Evolutionary conservation across 2,329 filamentous ascomycete genomes (phyloP), one percentile per base, ranked within the genome.

Genomic region (Cytospora paraplurivora): DNA sequence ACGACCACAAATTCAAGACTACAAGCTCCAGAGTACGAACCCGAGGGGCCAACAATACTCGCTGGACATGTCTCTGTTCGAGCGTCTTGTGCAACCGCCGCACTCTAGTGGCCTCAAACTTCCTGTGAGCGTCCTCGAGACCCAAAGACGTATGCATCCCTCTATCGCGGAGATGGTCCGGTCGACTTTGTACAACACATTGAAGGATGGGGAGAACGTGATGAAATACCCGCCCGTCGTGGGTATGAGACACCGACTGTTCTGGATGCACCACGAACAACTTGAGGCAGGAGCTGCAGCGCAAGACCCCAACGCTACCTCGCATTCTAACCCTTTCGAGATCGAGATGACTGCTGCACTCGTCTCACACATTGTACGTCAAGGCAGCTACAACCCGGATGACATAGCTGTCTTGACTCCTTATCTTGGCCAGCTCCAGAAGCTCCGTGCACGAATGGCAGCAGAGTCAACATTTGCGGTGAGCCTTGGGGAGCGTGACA

Each of bases 401-500:
- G 86, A 92, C 1, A 90, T 93, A 63, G 88, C 89, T 0, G 84
- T 94, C 0, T 71, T 93, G 7, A 92, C 89, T 0, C 87, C 86
- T 0, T 89, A 90, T 64, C 72, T 81, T 0, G 85, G 85, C 0
- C 86, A 89, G 65, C 72, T 85, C 2, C 76, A 81, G 5, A 79
- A 80, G 56, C 76, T 89, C 1, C 80, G 81, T 2, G 69, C 69
- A 1, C 72, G 70, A 1, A 74, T 89, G 70, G 70, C 73, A 21
- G 7, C 11, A 15, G 64, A 66, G 1, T 71, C 64, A 1, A 76
- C 79, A 4, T 88, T 87, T 62, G 84, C 87, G 65, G 83, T 92
- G n/a, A 77, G 83, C 1, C 67, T 92, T 4, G 84, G 82, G 50
- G 88, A 92, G 3, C 77, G 84, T 12, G 89, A 92, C 69, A 67